These are phyloP conservation scores for Calocera viscosa DNA, from an alignment of 768 basidiomycete genomes.

Conservation along the genomic window DNA sequence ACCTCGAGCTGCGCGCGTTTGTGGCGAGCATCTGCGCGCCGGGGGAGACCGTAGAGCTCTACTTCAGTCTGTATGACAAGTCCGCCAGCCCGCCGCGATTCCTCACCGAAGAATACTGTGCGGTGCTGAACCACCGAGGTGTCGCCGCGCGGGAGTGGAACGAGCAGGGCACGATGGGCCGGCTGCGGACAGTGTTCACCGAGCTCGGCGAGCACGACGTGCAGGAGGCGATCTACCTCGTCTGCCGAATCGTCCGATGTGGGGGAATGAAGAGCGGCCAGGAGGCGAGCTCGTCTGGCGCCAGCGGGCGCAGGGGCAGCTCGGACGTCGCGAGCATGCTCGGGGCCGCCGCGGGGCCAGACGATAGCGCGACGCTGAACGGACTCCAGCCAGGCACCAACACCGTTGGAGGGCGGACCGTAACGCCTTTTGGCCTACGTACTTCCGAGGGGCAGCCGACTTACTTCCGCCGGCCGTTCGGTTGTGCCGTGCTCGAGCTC, in stretches of 20 bases:
- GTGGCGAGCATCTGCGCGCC: conserved; percentile 81
- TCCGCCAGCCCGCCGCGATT: conserved; percentile 54
- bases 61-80: conserved; percentile 85
- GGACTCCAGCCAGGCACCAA: not conserved
- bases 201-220: conserved; percentile 81
- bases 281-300: not conserved
- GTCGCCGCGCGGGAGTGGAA: conserved; percentile 54
- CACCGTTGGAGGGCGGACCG: not conserved
- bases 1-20: conserved; percentile 82
- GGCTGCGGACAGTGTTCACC: conserved; percentile 75
- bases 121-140: conserved; percentile 82
- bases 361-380: not conserved
- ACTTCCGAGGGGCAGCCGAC: not conserved
- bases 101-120: conserved; percentile 87
- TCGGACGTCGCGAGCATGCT: conserved; percentile 7
- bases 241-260: conserved; percentile 81
- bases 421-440: not conserved
- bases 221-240: conserved; percentile 72
- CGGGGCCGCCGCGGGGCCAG: not conserved
- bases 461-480: conserved; percentile 76
- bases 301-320: not conserved
- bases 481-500: conserved; percentile 87
- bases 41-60: conserved; percentile 86
- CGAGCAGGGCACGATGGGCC: conserved; percentile 39
- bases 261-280: conserved; percentile 68